These are phyloP conservation scores for Skeletonema grethae DNA, from an alignment of 108 stramenopile genomes.

Conservation along the genomic window DNA sequence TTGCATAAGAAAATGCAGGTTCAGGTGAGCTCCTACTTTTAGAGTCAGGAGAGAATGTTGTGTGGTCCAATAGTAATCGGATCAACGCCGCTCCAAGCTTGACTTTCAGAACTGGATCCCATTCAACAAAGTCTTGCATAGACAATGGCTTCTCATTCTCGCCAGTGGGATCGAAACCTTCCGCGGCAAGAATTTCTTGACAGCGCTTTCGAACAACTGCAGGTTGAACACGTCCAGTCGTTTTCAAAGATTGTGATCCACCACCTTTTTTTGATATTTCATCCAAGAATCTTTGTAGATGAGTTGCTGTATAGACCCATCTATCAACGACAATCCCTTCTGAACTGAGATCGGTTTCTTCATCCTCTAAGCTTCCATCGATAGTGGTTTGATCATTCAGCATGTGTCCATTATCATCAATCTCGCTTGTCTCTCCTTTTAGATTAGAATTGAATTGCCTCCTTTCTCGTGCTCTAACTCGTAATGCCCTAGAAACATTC, in stretches of 20 bases:
- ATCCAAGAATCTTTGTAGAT: conserved; percentile 42
- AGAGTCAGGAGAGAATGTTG: conserved; percentile 43
- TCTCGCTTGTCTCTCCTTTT: conserved; percentile 1
- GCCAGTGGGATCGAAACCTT: conserved; percentile 38
- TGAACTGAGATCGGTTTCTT: conserved; percentile 7
- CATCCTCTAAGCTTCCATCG: conserved; percentile 32
- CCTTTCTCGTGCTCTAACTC: conserved; percentile 50
- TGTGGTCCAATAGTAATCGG: conserved; percentile 63
- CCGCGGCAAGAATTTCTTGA: conserved; percentile 47
- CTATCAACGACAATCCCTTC: conserved; percentile 23
- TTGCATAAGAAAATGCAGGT: conserved; percentile 64
- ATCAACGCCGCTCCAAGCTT: conserved; percentile 88
- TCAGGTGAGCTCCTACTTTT: conserved; percentile 37
- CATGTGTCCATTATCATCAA: background rate
- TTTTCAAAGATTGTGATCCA: conserved; percentile 33
- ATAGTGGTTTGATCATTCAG: conserved; percentile 1
- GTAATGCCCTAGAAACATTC: conserved; percentile 69
- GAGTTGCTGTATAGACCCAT: conserved; percentile 48
- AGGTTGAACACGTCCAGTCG: conserved; percentile 61
- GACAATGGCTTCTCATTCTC: conserved; percentile 42
- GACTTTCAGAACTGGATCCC: conserved; percentile 69
- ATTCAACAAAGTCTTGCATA: conserved; percentile 59
- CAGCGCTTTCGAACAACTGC: conserved; percentile 58
- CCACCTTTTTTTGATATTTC: conserved; percentile 30
- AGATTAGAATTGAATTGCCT: background rate